Conservation (phyloP, 2,329 filamentous ascomycete genomes). For the Torrubiellomyces zombiae region DNA sequence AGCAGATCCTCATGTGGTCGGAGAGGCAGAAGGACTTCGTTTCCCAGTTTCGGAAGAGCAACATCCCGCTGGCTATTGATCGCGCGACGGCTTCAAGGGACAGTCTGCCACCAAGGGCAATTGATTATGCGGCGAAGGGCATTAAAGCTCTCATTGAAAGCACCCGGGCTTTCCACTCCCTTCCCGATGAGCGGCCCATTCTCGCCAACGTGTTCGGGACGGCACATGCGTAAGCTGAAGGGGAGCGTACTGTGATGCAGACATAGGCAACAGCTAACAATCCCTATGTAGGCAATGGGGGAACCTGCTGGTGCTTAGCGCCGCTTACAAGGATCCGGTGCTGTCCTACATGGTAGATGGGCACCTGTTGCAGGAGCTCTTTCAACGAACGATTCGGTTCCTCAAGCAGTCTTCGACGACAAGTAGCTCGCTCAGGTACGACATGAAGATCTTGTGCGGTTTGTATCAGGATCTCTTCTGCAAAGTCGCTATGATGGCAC, state of each 20-base stretch:
- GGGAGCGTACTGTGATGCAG: too few species aligned
- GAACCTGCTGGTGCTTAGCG: constrained; percentile 78
- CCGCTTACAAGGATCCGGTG: constrained; percentile 52
- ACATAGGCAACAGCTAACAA: constrained; percentile 5
- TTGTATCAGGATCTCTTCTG: constrained; percentile 27
- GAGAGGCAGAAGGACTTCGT: constrained; percentile 16
- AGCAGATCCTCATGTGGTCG: constrained; percentile 35
- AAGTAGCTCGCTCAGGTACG: constrained; percentile 56
- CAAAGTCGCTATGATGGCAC: constrained; percentile 13
- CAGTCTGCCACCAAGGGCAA: constrained; percentile 26
- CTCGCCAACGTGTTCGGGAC: constrained; percentile 92
- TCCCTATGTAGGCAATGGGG: constrained; percentile 66
- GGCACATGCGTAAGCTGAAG: constrained; percentile 87
- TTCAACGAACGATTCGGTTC: constrained; percentile 61
- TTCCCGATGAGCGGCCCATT: constrained; percentile 48
- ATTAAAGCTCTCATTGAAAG: constrained; percentile 65
- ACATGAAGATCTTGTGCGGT: constrained; percentile 55
- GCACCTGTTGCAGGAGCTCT: constrained; percentile 38
- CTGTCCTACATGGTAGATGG: constrained; percentile 41
- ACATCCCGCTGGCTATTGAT: constrained; percentile 19
- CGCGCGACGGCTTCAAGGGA: constrained; percentile 17
- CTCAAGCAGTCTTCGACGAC: constrained; percentile 51
- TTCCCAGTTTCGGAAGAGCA: constrained; percentile 17
- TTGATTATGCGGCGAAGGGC: constrained; percentile 41
- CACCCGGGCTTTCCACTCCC: constrained; percentile 60